Evolutionary conservation across 179 eudicot species (phyloP).

Genomic region (Silene coronaria): DNA sequence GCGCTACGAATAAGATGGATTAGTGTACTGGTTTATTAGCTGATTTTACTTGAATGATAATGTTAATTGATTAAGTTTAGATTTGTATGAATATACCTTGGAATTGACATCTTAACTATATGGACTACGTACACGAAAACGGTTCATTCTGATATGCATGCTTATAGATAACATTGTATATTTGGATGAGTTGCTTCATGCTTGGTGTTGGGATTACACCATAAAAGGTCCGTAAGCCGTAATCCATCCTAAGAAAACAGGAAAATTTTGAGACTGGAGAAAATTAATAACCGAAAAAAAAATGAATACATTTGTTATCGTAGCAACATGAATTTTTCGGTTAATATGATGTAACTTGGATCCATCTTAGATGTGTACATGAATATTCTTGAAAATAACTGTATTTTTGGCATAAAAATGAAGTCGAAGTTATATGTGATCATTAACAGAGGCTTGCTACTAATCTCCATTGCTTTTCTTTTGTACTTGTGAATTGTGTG

Average conservation of each 20-base stretch:
- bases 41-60: neutral
- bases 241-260: neutral
- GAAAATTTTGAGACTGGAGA: neutral
- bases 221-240: neutral
- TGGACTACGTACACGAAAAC: neutral
- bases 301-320: no score
- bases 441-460: no score
- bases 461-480: no score
- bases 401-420: neutral
- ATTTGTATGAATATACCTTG: neutral
- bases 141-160: neutral
- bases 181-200: neutral
- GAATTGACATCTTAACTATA: constrained; percentile 2
- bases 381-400: neutral
- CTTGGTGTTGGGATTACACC: neutral
- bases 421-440: neutral
- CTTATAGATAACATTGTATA: neutral
- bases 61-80: neutral
- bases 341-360: no score
- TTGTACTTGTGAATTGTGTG: neutral
- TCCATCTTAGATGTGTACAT: neutral
- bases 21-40: neutral
- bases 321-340: no score
- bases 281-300: neutral
- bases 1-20: constrained; percentile 13